These are phyloP conservation scores for Jaenimonas drosophilae DNA, from an alignment of 208 protist species.

Conservation along the genomic window DNA sequence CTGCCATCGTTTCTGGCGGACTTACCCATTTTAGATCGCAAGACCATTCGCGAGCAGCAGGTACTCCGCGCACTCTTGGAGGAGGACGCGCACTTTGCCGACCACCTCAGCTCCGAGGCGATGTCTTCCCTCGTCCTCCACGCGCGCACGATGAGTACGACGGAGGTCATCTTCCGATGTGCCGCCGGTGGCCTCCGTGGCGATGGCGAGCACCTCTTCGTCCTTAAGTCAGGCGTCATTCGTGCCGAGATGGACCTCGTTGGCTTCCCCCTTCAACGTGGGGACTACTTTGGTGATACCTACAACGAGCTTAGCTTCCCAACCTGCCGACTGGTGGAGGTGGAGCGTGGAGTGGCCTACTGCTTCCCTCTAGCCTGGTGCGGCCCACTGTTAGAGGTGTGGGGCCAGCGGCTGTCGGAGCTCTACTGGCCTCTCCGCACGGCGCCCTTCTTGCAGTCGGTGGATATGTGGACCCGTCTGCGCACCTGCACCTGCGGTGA, in stretches of 20 bases:
- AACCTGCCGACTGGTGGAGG: slow-evolving; percentile 26
- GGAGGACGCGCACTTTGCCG: slow-evolving; percentile 15
- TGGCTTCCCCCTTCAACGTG: slow-evolving; percentile 24
- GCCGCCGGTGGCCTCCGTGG: slow-evolving; percentile 33
- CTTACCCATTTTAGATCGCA: slow-evolving; percentile 40
- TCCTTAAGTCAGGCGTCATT: slow-evolving; percentile 47
- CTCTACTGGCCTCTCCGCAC: slow-evolving; percentile 18
- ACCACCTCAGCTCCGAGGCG: slow-evolving; percentile 13
- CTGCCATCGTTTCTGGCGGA: slow-evolving; percentile 13
- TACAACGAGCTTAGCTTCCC: slow-evolving; percentile 32
- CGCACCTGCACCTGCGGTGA: slow-evolving; percentile 33
- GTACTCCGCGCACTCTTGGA: slow-evolving; percentile 34
- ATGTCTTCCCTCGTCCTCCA: slow-evolving; percentile 30
- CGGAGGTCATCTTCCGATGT: slow-evolving; percentile 36
- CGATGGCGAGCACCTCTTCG: slow-evolving; percentile 50
- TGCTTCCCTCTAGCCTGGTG: slow-evolving; percentile 39
- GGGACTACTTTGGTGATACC: slow-evolving; percentile 65
- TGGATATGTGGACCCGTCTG: slow-evolving; percentile 36
- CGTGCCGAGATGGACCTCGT: slow-evolving; percentile 22
- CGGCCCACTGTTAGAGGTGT: slow-evolving; percentile 10
- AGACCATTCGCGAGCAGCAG: slow-evolving; percentile 64
- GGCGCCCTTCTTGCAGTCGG: slow-evolving; percentile 33
- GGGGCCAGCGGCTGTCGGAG: slow-evolving; percentile 18
- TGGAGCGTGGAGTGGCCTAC: slow-evolving; percentile 46
- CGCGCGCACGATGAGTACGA: slow-evolving; percentile 41